Percentiles rank a stretch among this genome's conserved stretches.
These are phyloP conservation scores for Geranium incanum DNA, from an alignment of 441 rosid genomes.

Conservation along the genomic window DNA sequence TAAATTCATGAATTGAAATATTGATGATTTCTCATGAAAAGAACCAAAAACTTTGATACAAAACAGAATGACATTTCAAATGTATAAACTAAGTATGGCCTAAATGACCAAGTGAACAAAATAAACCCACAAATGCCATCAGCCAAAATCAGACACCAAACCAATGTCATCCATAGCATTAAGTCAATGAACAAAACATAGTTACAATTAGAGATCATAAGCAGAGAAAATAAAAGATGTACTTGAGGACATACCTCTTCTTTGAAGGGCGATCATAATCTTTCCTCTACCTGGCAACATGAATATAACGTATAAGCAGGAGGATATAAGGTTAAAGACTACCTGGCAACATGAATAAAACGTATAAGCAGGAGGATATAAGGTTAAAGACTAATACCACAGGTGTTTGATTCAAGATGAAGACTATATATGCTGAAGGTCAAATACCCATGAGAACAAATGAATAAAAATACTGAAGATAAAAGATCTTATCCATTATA, in stretches of 20 bases:
- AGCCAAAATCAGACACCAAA: background rate
- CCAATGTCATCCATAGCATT: background rate
- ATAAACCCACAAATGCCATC: background rate
- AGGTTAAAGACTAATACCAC: background rate
- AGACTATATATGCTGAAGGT: background rate
- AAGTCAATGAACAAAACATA: background rate
- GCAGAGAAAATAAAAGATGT: background rate
- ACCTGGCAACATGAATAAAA: background rate
- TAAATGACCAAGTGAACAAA: background rate
- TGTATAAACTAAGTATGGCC: background rate
- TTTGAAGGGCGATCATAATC: background rate
- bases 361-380: background rate
- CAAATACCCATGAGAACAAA: background rate
- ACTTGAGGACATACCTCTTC: slow-evolving; percentile 1
- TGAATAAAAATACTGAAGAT: background rate
- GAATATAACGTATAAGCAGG: background rate
- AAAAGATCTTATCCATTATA: background rate
- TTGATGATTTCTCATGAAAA: background rate
- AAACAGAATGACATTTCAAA: background rate
- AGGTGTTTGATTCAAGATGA: background rate
- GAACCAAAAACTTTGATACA: background rate
- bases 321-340: background rate
- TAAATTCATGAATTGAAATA: background rate
- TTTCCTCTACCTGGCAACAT: slow-evolving; percentile 2
- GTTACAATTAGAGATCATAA: background rate